phyloP scores from a whole-genome alignment of 176 grass and related monocot genomes.

The Triticum urartu region DNA sequence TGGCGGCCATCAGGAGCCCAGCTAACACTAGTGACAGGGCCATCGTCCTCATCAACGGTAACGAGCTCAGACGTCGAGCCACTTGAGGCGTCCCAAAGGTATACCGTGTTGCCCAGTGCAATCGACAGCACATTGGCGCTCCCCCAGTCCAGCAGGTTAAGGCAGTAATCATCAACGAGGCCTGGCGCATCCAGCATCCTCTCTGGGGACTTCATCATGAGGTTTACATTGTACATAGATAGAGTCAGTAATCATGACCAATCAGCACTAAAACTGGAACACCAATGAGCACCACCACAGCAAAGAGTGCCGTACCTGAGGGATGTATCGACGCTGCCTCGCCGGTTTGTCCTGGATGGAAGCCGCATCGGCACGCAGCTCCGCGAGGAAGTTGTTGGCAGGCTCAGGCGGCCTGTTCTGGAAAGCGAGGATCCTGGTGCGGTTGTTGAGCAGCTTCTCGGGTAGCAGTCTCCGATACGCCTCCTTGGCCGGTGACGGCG shows the following conservation, averaged over 20 bases:
- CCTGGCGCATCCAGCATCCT: neutral
- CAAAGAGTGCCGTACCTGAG: neutral
- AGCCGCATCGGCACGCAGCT: neutral
- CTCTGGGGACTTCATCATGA: neutral
- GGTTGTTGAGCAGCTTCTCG: neutral
- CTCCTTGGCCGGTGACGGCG: neutral
- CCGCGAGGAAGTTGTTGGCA: neutral
- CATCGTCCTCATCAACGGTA: neutral
- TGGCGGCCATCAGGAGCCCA: neutral
- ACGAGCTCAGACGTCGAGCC: neutral
- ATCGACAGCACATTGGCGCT: neutral
- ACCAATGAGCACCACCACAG: neutral
- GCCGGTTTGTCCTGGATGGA: neutral
- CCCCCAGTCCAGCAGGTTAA: neutral
- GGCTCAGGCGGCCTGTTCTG: neutral
- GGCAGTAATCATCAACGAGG: neutral
- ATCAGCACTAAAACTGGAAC: neutral
- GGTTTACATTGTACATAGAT: neutral
- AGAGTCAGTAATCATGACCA: neutral
- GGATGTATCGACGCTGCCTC: neutral
- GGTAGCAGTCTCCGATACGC: neutral
- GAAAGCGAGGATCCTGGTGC: neutral
- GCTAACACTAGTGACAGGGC: neutral
- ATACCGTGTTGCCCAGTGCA: neutral
- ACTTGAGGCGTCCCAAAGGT: neutral